Evolutionary conservation across 306 rosid genomes (phyloP).

Genomic region (Vigna radiata): DNA sequence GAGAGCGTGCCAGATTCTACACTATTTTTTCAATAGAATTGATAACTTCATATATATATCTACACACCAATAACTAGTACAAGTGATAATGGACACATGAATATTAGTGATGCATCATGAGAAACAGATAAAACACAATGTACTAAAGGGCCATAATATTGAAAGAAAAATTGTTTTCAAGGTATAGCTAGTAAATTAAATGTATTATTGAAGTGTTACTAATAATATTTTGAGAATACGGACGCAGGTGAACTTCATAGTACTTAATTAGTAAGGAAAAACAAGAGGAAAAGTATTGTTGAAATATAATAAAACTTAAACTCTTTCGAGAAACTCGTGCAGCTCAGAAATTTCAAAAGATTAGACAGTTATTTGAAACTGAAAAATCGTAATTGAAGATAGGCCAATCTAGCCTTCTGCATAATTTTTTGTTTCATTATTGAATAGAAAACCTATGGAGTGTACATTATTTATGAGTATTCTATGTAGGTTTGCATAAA

Average conservation of each 20-base stretch:
- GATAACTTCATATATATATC: neutral
- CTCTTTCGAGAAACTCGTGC: neutral
- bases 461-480: no score
- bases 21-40: neutral
- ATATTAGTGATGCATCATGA: neutral
- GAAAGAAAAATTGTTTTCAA: neutral
- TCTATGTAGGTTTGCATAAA: no score
- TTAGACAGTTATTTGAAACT: neutral
- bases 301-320: neutral
- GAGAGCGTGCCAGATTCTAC: neutral
- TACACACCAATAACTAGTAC: neutral
- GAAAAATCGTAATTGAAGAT: neutral
- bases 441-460: no score
- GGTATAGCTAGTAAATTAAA: neutral
- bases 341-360: neutral
- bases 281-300: neutral
- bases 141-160: neutral
- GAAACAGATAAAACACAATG: neutral
- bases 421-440: no score
- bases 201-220: neutral
- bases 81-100: neutral
- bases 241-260: neutral
- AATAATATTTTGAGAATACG: neutral
- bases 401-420: no score
- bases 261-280: neutral